These are phyloP conservation scores for Backusella tuberculispora DNA, from an alignment of 192 early-diverging fungal genomes.

Conservation along the genomic window DNA sequence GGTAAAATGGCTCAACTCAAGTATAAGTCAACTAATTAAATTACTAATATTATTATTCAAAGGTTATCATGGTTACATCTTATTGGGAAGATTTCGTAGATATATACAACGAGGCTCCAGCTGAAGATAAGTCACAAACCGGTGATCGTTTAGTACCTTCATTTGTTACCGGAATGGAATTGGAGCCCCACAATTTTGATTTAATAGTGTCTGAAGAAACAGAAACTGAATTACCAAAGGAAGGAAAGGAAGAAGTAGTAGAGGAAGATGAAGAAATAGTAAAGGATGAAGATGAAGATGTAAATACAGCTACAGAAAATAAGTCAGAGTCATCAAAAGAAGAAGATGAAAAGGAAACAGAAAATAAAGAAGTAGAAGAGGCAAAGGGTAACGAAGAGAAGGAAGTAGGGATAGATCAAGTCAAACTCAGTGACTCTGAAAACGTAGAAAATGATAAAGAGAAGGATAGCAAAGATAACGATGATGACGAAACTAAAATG, in stretches of 20 bases:
- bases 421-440: not conserved
- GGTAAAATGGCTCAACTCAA: not conserved
- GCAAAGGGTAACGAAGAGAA: not conserved
- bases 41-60: not conserved
- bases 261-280: not conserved
- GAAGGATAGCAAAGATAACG: not conserved
- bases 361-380: not conserved
- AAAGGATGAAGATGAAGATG: not conserved
- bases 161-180: not conserved
- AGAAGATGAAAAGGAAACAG: not conserved
- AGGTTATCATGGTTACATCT: constrained; percentile 26
- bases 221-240: not conserved
- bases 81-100: constrained; percentile 25
- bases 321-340: not conserved
- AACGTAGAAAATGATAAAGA: not conserved
- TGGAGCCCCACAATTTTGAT: constrained; percentile 14
- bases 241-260: not conserved
- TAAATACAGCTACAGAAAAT: not conserved
- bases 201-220: not conserved
- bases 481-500: constrained; percentile 1
- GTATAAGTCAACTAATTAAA: not conserved
- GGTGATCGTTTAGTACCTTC: constrained; percentile 12
- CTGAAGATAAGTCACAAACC: not conserved
- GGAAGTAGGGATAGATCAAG: not conserved
- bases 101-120: not conserved